phyloP scores from a whole-genome alignment of 1,139 yeast genomes.

The Pichia inconspicua region DNA sequence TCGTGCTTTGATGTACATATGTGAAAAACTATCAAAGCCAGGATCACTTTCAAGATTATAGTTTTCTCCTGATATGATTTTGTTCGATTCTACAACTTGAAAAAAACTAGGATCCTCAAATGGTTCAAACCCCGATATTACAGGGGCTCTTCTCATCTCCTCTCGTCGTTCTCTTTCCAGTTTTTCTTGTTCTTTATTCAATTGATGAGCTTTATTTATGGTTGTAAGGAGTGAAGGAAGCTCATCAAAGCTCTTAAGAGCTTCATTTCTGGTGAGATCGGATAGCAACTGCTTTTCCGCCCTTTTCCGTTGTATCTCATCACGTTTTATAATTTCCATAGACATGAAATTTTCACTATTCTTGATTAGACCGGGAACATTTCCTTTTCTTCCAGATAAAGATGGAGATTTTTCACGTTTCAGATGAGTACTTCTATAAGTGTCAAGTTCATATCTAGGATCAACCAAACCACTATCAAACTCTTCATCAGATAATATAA shows the following conservation, averaged over 20 bases:
- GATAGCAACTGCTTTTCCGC: slow-evolving; percentile 1
- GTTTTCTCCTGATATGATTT: not conserved
- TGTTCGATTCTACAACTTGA: slow-evolving; percentile 6
- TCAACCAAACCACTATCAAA: slow-evolving; percentile 88
- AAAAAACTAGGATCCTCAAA: slow-evolving; percentile 4
- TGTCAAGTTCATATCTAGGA: slow-evolving; percentile 8
- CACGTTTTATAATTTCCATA: not conserved
- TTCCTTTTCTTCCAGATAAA: not conserved
- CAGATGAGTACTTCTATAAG: not conserved
- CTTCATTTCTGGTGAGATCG: slow-evolving; percentile 2
- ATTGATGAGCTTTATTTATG: not conserved
- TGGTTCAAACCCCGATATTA: slow-evolving; percentile 4
- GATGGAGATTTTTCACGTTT: not conserved
- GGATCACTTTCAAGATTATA: slow-evolving; percentile 10
- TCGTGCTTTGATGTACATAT: slow-evolving; percentile 35
- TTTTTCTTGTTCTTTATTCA: not conserved
- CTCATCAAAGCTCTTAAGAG: not conserved
- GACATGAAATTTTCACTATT: not conserved
- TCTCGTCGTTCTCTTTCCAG: not conserved
- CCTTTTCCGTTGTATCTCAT: slow-evolving; percentile 2
- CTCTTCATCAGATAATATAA: slow-evolving; percentile 11
- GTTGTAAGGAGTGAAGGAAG: not conserved
- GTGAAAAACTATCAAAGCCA: slow-evolving; percentile 21
- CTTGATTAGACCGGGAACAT: not conserved
- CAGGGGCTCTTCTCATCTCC: not conserved